Evolutionary conservation across 2,329 filamentous ascomycete genomes (phyloP), one percentile per base, ranked within the genome.

Genomic region (Aspergillus aculeatus): DNA sequence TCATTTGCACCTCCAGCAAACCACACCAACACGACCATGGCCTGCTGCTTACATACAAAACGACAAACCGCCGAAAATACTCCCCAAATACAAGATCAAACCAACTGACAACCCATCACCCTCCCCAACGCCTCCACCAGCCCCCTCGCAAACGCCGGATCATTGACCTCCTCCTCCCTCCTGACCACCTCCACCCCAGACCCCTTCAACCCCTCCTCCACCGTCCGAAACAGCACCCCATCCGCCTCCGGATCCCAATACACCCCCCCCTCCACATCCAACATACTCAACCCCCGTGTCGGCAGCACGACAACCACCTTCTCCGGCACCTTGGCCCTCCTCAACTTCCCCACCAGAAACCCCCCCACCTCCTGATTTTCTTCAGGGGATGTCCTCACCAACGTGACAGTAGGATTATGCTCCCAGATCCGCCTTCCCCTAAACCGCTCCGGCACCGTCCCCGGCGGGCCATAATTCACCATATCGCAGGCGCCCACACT

Each of bases 361-460:
- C 69, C 66, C 1, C 83, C 87, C n/a, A 90, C 79, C 48, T 77
- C 69, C 24, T 58, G 64, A 61, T 82, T 84, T 68, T 91, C 88
- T 1, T 83, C 78, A n/a, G 72, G 66, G 0, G 79, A 85, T 0
- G 88, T 87, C 23, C 89, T 77, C 81, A 91, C 85, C 32, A 91
- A 68, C 0, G 88, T 91, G 0, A 90, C 84, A 0, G 81, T 80
- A 0, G 86, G 81, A 67, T 90, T 91, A 68, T 91, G 88, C 67
- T 85, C 83, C 64, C 84, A 81, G n/a, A 89, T 35, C 11, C 16
- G 24, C 31, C 86, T 77, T 2, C 72, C 67, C 3, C 70, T 68
- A 63, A 84, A 88, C 52, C 77, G 77, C 55, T 83, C 78, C 0
- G 88, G 88, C 0, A 89, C 79, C 0, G 80, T 85, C 0, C 71